Evolutionary conservation across 257 asterid genomes (phyloP), one percentile per base, ranked within the genome.

Genomic region (Buddleja alternifolia): DNA sequence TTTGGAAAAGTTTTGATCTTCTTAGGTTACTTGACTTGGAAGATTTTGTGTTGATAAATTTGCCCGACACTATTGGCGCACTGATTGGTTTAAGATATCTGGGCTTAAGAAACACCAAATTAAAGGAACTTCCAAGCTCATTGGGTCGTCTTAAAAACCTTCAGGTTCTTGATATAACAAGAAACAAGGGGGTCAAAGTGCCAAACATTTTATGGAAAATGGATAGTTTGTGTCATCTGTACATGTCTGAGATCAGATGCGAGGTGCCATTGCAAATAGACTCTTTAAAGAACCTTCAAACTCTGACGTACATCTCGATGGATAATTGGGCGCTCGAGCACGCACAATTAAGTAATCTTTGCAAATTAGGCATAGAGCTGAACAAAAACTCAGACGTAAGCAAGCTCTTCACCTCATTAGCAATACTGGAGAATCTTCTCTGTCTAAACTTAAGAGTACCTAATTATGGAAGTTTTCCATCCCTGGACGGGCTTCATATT

Each of bases 141-240:
- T 46, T 76, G 19, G 64, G 68, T 3, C 9, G 0, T 11, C 48
- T 76, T 15, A 39, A 40, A 15, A 73, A 50, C 54, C 67, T 68
- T 2, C 59, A 77, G 29, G 68, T 66, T 20, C 70, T 77, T 19
- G 73, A 56, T 10, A 17, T 72, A 65, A 16, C 52, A 11, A 3
- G 10, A 5, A 51, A 21, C 8, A 19, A 17, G 5, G 12, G 8
- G 7, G 29, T 67, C n/a, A 0, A 23, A 15, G 59, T 61, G 8
- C 72, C 82, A 0, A 39, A 61, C 17, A 50, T 72, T 3, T 53
- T 72, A n/a, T 61, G 72, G 75, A 67, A 60, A 51, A 16, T 72
- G 55, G 52, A 37, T 0, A 16, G 32, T 17, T 32, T 77, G 10
- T 54, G 34, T 7, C 75, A 72, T 48, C 41, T 67, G 4, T 72